Percentiles rank a stretch among this genome's conserved stretches.
Evolutionary conservation across 1,284 basidiomycete genomes (phyloP).

Genomic region (Neotropicomus parvogracilis): DNA sequence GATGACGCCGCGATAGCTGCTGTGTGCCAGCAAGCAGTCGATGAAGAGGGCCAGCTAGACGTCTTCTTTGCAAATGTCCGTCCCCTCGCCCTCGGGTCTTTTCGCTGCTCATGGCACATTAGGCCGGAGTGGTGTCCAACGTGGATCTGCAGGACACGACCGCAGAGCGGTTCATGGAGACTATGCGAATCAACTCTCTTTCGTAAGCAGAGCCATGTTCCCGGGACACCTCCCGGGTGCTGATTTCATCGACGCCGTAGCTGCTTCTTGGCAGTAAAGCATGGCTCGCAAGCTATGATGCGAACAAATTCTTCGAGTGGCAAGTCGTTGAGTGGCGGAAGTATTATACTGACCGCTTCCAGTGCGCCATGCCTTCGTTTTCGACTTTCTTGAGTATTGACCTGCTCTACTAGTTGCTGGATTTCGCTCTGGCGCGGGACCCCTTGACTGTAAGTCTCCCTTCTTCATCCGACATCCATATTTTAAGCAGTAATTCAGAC

Average conservation of each 20-base stretch:
- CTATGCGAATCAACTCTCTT: conserved; percentile 77
- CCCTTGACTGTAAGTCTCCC: conserved; percentile 69
- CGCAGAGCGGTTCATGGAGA: conserved; percentile 67
- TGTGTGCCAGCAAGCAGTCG: conserved; percentile 68
- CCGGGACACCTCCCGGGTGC: background rate
- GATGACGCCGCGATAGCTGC: conserved; percentile 69
- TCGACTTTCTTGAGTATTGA: conserved; percentile 8
- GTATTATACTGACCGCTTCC: conserved; percentile 89
- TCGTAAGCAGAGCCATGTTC: conserved; percentile 52
- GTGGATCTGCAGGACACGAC: conserved; percentile 55
- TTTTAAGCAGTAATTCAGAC: conserved; percentile 44
- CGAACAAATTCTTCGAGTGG: conserved; percentile 59
- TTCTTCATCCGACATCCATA: background rate
- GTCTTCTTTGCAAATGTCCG: conserved; percentile 92
- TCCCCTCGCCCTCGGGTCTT: conserved; percentile 3
- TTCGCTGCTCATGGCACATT: conserved; percentile 9
- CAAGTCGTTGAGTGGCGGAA: conserved; percentile 70
- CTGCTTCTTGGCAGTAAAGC: conserved; percentile 87
- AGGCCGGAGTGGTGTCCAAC: conserved; percentile 63
- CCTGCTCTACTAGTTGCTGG: conserved; percentile 63
- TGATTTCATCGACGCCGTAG: conserved; percentile 38
- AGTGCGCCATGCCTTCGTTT: conserved; percentile 40
- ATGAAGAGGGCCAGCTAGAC: conserved; percentile 83
- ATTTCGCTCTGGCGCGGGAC: conserved; percentile 79
- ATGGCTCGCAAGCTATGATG: conserved; percentile 81